phyloP scores from a whole-genome alignment of 495 filamentous ascomycete species.

The Polyplosphaeria fusca region DNA sequence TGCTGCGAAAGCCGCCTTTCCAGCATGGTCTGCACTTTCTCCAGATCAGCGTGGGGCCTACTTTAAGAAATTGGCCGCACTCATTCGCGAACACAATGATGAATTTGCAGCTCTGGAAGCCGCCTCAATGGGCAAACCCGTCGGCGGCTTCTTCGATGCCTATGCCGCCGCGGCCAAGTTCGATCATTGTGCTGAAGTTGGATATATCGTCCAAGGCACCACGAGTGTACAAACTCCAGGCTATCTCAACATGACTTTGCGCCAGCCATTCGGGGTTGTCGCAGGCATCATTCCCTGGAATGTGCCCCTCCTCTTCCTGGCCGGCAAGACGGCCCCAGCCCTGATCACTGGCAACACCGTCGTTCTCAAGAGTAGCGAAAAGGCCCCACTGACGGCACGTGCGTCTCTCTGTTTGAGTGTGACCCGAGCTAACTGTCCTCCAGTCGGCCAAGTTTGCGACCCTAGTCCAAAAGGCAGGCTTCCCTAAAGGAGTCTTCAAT shows the following conservation, averaged over 20 bases:
- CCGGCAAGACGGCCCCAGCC: slow-evolving; percentile 38
- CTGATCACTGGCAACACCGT: slow-evolving; percentile 40
- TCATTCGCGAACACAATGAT: slow-evolving; percentile 47
- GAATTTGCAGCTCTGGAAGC: slow-evolving; percentile 56
- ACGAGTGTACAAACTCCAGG: slow-evolving; percentile 39
- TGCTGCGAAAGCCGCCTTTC: slow-evolving; percentile 58
- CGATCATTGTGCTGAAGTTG: slow-evolving; percentile 34
- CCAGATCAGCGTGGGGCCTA: slow-evolving; percentile 45
- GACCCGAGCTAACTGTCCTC: slow-evolving; percentile 8
- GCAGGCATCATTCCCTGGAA: slow-evolving; percentile 46
- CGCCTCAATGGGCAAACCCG: slow-evolving; percentile 50
- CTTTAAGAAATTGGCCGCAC: slow-evolving; percentile 52
- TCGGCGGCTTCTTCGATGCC: slow-evolving; percentile 43
- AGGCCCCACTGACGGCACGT: slow-evolving; percentile 42
- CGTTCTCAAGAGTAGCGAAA: slow-evolving; percentile 42
- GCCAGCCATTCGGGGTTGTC: slow-evolving; percentile 41
- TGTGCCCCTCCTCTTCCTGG: slow-evolving; percentile 36
- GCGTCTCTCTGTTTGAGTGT: too few relatives aligned
- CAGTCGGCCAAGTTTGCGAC: slow-evolving; percentile 37
- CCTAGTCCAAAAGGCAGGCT: slow-evolving; percentile 39
- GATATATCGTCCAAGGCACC: slow-evolving; percentile 31
- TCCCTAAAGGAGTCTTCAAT: slow-evolving; percentile 43
- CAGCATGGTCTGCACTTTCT: slow-evolving; percentile 52
- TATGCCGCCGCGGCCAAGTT: slow-evolving; percentile 20
- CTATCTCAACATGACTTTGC: slow-evolving; percentile 36